phyloP scores from a whole-genome alignment of 176 grass and related monocot species.

The Triticum turgidum region DNA sequence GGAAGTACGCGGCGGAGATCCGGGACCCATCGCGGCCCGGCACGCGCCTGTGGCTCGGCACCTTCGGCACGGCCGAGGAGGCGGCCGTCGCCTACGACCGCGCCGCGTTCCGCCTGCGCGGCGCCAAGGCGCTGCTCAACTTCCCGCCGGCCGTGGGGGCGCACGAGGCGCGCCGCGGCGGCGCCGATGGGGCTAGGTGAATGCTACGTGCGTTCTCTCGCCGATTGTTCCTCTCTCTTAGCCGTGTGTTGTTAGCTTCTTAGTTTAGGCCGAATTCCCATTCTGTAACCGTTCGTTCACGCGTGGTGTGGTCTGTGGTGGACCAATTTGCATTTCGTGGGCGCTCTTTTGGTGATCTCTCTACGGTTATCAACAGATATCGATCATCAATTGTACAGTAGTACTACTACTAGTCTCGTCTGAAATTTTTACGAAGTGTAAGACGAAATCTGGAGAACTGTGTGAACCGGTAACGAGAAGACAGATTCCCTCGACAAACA shows the following conservation, averaged over 20 bases:
- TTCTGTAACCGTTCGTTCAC: background rate
- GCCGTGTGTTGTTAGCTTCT: background rate
- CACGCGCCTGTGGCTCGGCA: conserved; percentile 89
- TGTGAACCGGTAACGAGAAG: background rate
- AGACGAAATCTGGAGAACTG: background rate
- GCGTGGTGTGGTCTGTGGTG: background rate
- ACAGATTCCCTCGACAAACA: background rate
- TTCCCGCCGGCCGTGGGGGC: conserved; percentile 38
- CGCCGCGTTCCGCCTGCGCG: conserved; percentile 77
- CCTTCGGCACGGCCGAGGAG: conserved; percentile 80
- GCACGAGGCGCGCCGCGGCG: background rate
- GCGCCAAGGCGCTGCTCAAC: conserved; percentile 83
- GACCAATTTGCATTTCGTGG: background rate
- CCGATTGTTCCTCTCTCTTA: background rate
- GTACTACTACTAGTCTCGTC: too few relatives aligned
- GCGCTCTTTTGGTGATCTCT: background rate
- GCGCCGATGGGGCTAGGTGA: background rate
- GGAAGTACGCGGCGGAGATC: conserved; percentile 92
- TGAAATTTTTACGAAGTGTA: too few relatives aligned
- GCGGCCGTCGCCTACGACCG: conserved; percentile 81
- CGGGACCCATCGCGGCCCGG: conserved; percentile 74
- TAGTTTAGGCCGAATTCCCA: background rate
- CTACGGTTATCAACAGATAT: background rate
- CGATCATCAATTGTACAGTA: background rate
- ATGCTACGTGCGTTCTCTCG: background rate